Base-by-base conservation (phyloP, 192 early-diverging fungal genomes). In the Podila epigama region DNA sequence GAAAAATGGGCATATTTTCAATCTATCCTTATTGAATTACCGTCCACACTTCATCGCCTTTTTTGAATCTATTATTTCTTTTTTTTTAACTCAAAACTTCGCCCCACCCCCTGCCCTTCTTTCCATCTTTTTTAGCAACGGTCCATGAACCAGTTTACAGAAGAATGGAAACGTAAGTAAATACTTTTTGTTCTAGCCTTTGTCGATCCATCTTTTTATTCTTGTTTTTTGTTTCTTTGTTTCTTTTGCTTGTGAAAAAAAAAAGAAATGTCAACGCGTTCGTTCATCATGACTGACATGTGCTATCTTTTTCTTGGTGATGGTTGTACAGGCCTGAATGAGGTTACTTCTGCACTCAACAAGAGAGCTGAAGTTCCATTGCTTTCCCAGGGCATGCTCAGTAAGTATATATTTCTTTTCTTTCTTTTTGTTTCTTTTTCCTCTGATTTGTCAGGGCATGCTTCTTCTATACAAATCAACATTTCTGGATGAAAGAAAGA, bases 321-420 rank as follows among this genome's bases (percentile, higher is more conserved):
- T n/a, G n/a, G n/a, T 33, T 48, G 44, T 22, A 15, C 34, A 77
- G 73, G 73, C 20, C 33, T 77, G 25, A 68, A 68, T 52, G 73
- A 77, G 54, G 66, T 77, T 37, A 68, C 73, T 20, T 63, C 66
- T 22, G 31, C 48, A 6, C 33, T 77, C 27, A 77, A 68, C 34
- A 77, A 77, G 39, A 59, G 73, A 37, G 73, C 73, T 56, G 73
- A 77, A 39, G 60, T 77, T 25, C 73, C 73, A 33, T 29, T 77
- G 12, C 56, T 77, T 7, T 77, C 73, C 37, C 73, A 77, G 57
- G 61, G 73, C 60, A 77, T 77, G 73, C 56, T 77, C 22, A 77
- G 73, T 77, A 77, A 55, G 72, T 67, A 31, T 8, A 16, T 15
- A 22, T 12, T 48, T 31, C 20, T 20, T 13, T 22, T 34, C 35